Percentiles rank a stretch among this genome's conserved stretches.
These are phyloP conservation scores for Ambrosia artemisiifolia DNA, from an alignment of 129 eudicot species.

Conservation along the genomic window DNA sequence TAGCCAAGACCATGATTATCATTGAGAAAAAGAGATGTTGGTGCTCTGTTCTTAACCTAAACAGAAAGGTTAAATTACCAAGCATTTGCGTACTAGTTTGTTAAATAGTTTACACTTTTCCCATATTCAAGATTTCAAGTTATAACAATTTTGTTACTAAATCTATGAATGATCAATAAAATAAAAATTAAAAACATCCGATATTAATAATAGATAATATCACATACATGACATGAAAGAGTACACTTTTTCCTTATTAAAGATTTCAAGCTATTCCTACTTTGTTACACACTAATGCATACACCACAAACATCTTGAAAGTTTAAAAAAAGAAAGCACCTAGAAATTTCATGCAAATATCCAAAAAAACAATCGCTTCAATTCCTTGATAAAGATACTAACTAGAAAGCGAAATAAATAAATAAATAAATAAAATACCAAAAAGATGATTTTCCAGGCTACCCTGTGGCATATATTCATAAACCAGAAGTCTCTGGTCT, in stretches of 20 bases:
- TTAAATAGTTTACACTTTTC: background rate
- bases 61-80: background rate
- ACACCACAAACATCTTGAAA: background rate
- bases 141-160: no score
- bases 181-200: no score
- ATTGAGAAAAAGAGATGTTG: background rate
- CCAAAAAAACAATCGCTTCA: background rate
- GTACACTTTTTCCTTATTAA: background rate
- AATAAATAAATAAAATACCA: constrained; percentile 42
- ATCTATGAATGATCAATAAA: no score
- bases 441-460: constrained; percentile 87
- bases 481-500: constrained; percentile 79
- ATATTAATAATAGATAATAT: no score
- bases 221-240: background rate
- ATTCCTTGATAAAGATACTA: background rate
- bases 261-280: background rate
- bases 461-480: constrained; percentile 85
- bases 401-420: background rate
- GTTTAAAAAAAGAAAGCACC: background rate
- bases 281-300: background rate
- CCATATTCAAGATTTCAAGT: no score
- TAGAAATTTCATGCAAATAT: background rate
- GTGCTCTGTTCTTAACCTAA: background rate
- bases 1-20: background rate
- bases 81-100: background rate